Evolutionary conservation across 208 protist species (phyloP), one percentile per base, ranked within the genome.

Genomic region (Leptomonas seymouri): DNA sequence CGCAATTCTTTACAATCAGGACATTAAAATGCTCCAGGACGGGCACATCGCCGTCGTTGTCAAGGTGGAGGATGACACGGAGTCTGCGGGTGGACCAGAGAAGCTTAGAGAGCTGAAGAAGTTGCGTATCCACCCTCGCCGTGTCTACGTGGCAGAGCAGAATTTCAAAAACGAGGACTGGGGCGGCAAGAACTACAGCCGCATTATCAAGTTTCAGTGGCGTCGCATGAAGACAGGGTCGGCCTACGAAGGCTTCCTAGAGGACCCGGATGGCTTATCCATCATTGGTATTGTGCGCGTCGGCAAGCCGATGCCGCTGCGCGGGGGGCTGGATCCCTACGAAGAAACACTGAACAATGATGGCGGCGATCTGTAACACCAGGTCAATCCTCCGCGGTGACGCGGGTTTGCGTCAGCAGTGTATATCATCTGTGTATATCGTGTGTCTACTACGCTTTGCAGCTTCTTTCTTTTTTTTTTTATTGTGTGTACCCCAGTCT

Each of bases 111-210:
- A 73, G 28, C 72, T 93, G 7, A 61, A 63, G 30, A 71, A 77
- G 51, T 36, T 74, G 49, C 60, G 77, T 16, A 48, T 85, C n/a
- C 81, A 87, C 23, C 87, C 84, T 6, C 79, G 78, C 16, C 63
- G 72, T 25, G 71, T 93, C 8, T 93, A 90, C 69, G 74, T 92
- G 25, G 87, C 87, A 5, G 83, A 89, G 76, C 84, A 92, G 55
- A 92, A 92, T 65, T 80, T 76, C 34, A 66, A 84, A 42, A 92
- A 92, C 54, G 70, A 30, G 31, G 54, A 63, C 42, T 88, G 78
- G 84, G 74, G 58, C 3, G 72, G 69, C 51, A 73, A 57, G 34
- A 89, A 89, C 68, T 92, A 86, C 77, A 87, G 72, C 12, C 81
- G 87, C 21, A 68, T 89, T 6, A 56, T 87, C 36, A 51, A 53